These are phyloP conservation scores for Phlyctochytrium bullatum DNA, from an alignment of 192 early-diverging fungal species.

Conservation along the genomic window DNA sequence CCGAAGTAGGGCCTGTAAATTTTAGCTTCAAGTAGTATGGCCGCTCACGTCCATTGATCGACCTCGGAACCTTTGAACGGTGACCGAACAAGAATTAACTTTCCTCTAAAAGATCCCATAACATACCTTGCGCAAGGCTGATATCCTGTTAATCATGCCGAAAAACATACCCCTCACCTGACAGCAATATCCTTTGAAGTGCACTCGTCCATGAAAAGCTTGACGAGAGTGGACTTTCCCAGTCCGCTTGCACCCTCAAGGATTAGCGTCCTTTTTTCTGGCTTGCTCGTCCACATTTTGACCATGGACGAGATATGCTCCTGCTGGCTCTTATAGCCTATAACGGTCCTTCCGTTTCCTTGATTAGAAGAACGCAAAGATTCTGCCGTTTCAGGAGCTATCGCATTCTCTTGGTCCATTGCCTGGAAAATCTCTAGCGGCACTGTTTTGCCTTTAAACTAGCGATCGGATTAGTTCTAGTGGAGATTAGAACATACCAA, in stretches of 20 bases:
- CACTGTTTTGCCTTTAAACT: neutral
- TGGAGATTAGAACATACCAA: neutral
- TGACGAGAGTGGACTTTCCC: neutral
- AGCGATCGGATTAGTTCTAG: too few species aligned
- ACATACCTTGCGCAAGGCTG: neutral
- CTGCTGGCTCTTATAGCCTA: too few species aligned
- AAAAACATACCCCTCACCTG: too few species aligned
- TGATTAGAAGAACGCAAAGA: too few species aligned
- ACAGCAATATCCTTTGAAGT: neutral
- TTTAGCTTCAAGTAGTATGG: neutral
- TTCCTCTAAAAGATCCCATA: too few species aligned
- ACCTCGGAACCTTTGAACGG: conserved; percentile 1
- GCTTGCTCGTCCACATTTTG: too few species aligned
- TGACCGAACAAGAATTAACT: too few species aligned
- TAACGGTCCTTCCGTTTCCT: too few species aligned
- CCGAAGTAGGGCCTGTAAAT: neutral
- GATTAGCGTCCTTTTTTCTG: neutral
- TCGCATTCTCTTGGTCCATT: too few species aligned
- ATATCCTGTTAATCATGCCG: neutral
- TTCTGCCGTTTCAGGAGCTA: too few species aligned
- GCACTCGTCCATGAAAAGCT: neutral
- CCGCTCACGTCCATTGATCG: neutral
- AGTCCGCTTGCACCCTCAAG: neutral
- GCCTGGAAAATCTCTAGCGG: neutral
- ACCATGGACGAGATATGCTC: too few species aligned